phyloP scores from a whole-genome alignment of 1,284 basidiomycete species.

The Irpex sp. region DNA sequence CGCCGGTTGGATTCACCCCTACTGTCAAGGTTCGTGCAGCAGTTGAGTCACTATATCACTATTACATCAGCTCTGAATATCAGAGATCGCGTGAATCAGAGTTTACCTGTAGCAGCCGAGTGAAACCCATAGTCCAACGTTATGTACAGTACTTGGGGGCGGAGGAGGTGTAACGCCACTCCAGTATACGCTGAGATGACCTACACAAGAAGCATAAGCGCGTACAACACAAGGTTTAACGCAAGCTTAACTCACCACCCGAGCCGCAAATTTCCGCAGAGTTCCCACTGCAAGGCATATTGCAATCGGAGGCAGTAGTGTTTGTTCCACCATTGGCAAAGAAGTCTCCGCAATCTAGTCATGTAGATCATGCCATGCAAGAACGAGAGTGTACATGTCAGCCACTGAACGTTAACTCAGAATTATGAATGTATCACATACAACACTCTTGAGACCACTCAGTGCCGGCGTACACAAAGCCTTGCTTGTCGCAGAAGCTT shows the following conservation, averaged over 20 bases:
- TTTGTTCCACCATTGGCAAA: conserved; percentile 44
- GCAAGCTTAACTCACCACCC: conserved; percentile 18
- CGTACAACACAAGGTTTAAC: background rate
- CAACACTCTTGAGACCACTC: conserved; percentile 61
- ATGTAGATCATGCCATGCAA: too few relatives aligned
- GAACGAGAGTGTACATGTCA: conserved; percentile 6
- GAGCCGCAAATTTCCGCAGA: conserved; percentile 58
- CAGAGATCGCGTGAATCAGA: background rate
- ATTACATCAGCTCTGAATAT: conserved; percentile 2
- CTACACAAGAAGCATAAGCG: conserved; percentile 10
- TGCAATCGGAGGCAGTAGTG: conserved; percentile 51
- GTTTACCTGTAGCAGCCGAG: conserved; percentile 64
- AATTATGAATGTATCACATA: conserved; percentile 28
- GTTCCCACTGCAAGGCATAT: conserved; percentile 60
- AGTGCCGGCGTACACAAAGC: conserved; percentile 59
- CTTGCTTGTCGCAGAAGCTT: conserved; percentile 47
- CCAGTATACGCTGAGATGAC: conserved; percentile 62
- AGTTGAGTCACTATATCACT: conserved; percentile 40
- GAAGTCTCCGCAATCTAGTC: conserved; percentile 57
- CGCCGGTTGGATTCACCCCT: conserved; percentile 35
- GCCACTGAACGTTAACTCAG: background rate
- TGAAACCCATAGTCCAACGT: conserved; percentile 57
- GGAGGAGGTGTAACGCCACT: conserved; percentile 54
- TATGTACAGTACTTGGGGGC: conserved; percentile 44
- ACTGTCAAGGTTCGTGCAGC: conserved; percentile 46